Evolutionary conservation across 768 basidiomycete species (phyloP), one percentile per base, ranked within the genome.

Genomic region (Kondoa malvinella): DNA sequence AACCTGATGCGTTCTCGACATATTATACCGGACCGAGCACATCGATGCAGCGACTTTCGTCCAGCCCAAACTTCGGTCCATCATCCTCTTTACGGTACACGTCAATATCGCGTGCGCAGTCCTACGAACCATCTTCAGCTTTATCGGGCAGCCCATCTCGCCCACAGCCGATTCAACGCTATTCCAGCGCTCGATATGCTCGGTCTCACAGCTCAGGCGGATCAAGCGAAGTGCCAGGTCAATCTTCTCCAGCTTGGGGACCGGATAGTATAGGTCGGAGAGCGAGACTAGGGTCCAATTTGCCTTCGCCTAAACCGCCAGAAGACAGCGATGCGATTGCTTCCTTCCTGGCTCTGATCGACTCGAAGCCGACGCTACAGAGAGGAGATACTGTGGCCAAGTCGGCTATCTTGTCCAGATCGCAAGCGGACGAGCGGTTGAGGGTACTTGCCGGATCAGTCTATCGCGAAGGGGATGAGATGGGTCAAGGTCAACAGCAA

Each of bases 311-410:
- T 33, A 58, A 26, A 12, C 14, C 63, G 16, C 12, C 27, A 14
- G 26, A 58, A 34, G 68, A 69, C 25, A 33, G 34, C 31, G 73
- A 65, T 27, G 72, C 71, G 21, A 73, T 74, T 62, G 59, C 68
- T 30, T 65, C 66, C n/a, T 74, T 74, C 67, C 31, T 74, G 16
- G 58, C 66, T 2, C 3, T 73, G 66, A 68, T 74, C 29, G 73
- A 73, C 59, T 65, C 66, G 27, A 69, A 66, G 57, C 72, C 69
- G 4, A 68, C 67, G 50, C 40, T 70, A 31, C 25, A 63, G 27
- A 31, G 66, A 27, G 31, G 15, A 1, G 26, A 29, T 8, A 64
- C 63, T 30, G 16, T 34, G 32, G 61, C 32, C 27, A n/a, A 40
- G 25, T 34, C 40, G 15, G 66, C 69, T 1, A 26, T 67, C 16